These are phyloP conservation scores for Lepidium aucheri DNA, from an alignment of 345 rosid species.

Conservation along the genomic window DNA sequence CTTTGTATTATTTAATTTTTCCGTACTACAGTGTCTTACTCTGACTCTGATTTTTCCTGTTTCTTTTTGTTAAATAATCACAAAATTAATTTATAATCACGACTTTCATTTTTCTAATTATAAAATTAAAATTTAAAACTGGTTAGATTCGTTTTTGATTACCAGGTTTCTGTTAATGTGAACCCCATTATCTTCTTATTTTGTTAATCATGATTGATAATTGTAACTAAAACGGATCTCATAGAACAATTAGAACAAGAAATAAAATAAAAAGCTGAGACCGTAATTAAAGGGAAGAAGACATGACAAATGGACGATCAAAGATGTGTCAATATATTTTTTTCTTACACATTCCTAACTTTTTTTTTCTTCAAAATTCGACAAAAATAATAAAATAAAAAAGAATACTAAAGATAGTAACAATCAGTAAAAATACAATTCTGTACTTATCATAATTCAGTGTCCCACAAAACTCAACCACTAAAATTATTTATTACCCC, in stretches of 20 bases:
- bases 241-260: background rate
- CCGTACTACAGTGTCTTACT: slow-evolving; percentile 29
- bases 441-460: background rate
- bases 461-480: slow-evolving; percentile 11
- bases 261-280: background rate
- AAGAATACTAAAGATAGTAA: background rate
- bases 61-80: slow-evolving; percentile 7
- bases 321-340: slow-evolving; percentile 10
- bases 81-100: slow-evolving; percentile 2
- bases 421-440: background rate
- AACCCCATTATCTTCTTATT: slow-evolving; percentile 19
- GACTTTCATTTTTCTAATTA: background rate
- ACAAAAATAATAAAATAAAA: background rate
- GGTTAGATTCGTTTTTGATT: slow-evolving; percentile 22
- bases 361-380: background rate
- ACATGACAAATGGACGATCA: background rate
- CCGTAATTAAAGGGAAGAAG: slow-evolving; percentile 11
- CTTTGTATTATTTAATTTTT: slow-evolving; percentile 11
- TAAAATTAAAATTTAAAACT: slow-evolving; percentile 9
- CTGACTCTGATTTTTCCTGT: slow-evolving; percentile 12
- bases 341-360: background rate
- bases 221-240: background rate
- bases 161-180: slow-evolving; percentile 26
- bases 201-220: slow-evolving; percentile 2
- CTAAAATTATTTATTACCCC: background rate